These are phyloP conservation scores for Candida lessepsii DNA, from an alignment of 805 yeast genomes.

Conservation along the genomic window DNA sequence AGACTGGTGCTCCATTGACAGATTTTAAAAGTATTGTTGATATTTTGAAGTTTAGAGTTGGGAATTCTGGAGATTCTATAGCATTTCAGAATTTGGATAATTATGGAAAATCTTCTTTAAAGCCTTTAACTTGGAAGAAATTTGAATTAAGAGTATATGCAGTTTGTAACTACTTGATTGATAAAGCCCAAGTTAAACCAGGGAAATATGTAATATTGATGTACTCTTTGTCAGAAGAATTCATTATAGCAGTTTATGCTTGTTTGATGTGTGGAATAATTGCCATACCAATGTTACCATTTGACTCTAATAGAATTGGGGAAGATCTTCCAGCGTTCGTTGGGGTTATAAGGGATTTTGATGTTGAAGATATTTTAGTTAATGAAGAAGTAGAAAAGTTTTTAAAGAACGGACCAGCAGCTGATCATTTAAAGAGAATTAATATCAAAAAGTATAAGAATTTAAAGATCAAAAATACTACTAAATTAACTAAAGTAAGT, in stretches of 20 bases:
- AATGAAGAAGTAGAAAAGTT: conserved; percentile 72
- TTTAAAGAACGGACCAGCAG: conserved; percentile 65
- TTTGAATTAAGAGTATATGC: conserved; percentile 77
- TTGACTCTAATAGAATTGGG: conserved; percentile 61
- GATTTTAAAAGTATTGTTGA: conserved; percentile 72
- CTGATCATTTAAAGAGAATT: conserved; percentile 54
- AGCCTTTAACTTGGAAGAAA: conserved; percentile 66
- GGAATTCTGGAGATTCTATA: conserved; percentile 70
- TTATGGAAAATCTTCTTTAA: conserved; percentile 32
- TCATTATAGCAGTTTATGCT: conserved; percentile 77
- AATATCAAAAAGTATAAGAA: conserved; percentile 30
- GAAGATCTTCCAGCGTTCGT: conserved; percentile 74
- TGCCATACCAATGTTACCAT: conserved; percentile 73
- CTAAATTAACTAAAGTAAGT: conserved; percentile 49
- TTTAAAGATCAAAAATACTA: conserved; percentile 64
- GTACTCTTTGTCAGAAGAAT: conserved; percentile 88
- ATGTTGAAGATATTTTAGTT: conserved; percentile 68
- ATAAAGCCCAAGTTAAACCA: conserved; percentile 58
- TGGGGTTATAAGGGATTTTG: conserved; percentile 66
- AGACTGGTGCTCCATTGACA: conserved; percentile 70
- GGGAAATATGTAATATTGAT: conserved; percentile 78
- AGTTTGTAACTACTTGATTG: conserved; percentile 66
- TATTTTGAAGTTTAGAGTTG: conserved; percentile 74
- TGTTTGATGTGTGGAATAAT: conserved; percentile 79
- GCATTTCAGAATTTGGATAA: conserved; percentile 58